These are phyloP conservation scores for Closterium sp. DNA, from an alignment of 139 green algal species.

Conservation along the genomic window DNA sequence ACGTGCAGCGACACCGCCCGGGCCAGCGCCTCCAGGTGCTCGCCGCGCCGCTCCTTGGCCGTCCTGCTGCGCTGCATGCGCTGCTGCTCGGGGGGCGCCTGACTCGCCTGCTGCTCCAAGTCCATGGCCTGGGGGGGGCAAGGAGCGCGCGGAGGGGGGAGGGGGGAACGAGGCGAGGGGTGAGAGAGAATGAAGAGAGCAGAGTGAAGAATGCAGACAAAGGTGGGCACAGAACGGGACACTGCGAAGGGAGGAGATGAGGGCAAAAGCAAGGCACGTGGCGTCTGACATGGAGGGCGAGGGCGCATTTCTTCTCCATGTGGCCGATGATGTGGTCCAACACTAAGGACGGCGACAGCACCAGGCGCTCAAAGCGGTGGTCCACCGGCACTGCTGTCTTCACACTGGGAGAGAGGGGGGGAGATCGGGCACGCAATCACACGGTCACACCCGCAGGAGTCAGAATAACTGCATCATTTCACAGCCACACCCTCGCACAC, in stretches of 20 bases:
- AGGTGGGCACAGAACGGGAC: no score
- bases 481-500: no score
- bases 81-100: background rate
- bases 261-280: no score
- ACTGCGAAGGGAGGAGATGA: no score
- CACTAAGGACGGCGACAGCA: background rate
- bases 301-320: background rate
- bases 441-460: no score
- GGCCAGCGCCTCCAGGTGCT: slow-evolving; percentile 17
- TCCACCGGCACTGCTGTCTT: slow-evolving; percentile 36
- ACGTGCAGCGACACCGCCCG: slow-evolving; percentile 13
- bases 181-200: background rate
- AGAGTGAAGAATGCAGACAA: background rate
- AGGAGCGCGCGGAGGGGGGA: no score
- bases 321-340: slow-evolving; percentile 10
- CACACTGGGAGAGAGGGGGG: no score
- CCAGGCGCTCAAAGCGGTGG: slow-evolving; percentile 22
- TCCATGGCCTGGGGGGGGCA: no score
- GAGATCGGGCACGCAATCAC: no score
- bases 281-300: slow-evolving; percentile 9
- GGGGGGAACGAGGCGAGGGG: background rate
- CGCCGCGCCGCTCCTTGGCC: background rate
- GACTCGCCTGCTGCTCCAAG: background rate
- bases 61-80: background rate
- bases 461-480: no score